Evolutionary conservation across 2,329 filamentous ascomycete species (phyloP), one percentile per base, ranked within the genome.

Genomic region (Neocucurbitaria cava): DNA sequence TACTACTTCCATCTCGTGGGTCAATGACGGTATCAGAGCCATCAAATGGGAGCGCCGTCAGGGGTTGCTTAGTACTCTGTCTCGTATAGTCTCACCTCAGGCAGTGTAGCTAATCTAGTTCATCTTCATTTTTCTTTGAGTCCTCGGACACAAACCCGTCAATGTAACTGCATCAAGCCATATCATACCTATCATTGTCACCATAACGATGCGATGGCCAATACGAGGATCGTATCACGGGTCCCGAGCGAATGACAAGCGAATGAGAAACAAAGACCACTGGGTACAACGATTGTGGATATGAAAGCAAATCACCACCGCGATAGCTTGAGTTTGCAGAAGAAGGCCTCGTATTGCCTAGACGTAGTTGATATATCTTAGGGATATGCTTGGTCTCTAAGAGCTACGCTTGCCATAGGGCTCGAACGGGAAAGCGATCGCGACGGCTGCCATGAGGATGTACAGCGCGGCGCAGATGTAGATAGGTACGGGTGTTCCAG

Each of bases 381-480:
- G 15, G 5, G 21, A n/a, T 42, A 26, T 15, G 35, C 24, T 8
- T 13, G 7, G 10, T 9, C 2, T 43, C 46, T 59, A 81, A 15
- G 82, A 83, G 67, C 83, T 85, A 50, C 84, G 72, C 59, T 72
- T 78, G 1, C 86, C 86, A 68, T 85, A 88, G 0, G 87, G 87
- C 77, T 90, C 88, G 67, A 88, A 90, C 0, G 88, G 87, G 56
- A 90, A 88, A 6, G 79, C 46, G 0, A 78, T 80, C 5, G 86
- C 83, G 15, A 88, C 77, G 1, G 78, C 62, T 0, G 87, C 86
- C 81, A 90, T 84, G 1, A 81, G 80, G 21, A 86, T 79, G 64
- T 88, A 90, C 2, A 91, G 75, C 1, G 83, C 83, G 0, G 87
- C 88, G 60, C 87, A 90, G 17, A 90, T 81, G 60, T 86, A 91